Conservation (phyloP, 73 alveolate species). For the Uronychia binucleata region DNA sequence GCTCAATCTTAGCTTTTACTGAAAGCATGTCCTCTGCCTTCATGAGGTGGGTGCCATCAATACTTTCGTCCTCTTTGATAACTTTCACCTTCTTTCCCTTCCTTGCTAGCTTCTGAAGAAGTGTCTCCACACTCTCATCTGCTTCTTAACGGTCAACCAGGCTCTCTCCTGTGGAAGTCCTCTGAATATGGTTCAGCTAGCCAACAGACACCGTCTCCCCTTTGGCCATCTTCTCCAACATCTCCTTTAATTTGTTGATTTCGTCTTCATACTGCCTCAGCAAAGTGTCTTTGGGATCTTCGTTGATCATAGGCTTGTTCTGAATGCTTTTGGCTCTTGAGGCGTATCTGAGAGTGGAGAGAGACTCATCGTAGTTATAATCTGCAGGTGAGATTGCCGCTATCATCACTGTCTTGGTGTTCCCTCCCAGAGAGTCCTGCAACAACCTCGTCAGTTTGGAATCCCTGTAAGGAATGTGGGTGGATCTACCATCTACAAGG, state of each 20-base stretch:
- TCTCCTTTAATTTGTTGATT: constrained; percentile 62
- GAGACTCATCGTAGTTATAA: constrained; percentile 86
- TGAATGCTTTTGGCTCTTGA: constrained; percentile 83
- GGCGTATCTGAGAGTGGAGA: constrained; percentile 84
- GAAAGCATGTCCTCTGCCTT: not conserved
- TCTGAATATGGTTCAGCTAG: not conserved
- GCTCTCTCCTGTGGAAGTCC: not conserved
- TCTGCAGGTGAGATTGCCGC: constrained; percentile 89
- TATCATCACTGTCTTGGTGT: constrained; percentile 85
- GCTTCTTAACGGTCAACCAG: not conserved
- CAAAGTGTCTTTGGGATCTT: constrained; percentile 89
- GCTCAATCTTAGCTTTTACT: not conserved
- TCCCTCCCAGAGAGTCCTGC: constrained; percentile 89
- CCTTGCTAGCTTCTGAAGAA: not conserved
- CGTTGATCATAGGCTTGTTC: constrained; percentile 86
- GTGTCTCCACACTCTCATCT: constrained; percentile 11
- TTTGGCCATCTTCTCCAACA: constrained; percentile 6
- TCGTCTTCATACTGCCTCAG: constrained; percentile 84
- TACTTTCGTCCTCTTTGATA: not conserved
- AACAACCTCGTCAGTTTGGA: constrained; percentile 94
- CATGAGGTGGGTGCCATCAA: not conserved
- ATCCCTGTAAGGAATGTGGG: constrained; percentile 98
- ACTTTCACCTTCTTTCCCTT: constrained; percentile 19
- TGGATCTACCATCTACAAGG: constrained; percentile 89
- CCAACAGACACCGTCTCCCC: not conserved